A percentile compares a stretch with the other conserved stretches of the same genome.
Evolutionary conservation across 176 grass and related monocot genomes (phyloP).

Genomic region (Aegilops bicornis): DNA sequence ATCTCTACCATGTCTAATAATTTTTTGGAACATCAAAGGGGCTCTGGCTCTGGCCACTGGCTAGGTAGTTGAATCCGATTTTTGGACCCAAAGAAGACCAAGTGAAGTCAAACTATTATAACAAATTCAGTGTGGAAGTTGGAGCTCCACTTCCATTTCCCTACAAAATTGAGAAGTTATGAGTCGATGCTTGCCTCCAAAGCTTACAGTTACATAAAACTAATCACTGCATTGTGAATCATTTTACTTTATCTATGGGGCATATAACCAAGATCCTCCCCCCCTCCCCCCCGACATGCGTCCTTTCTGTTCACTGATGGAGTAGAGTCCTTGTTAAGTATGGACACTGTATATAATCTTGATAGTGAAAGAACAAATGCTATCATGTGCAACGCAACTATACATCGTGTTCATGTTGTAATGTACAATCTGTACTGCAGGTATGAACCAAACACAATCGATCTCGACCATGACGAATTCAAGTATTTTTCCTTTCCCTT

Average conservation of each 20-base stretch:
- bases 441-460: conserved; percentile 98
- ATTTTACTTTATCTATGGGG: not conserved
- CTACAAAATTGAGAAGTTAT: conserved; percentile 1
- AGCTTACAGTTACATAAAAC: not conserved
- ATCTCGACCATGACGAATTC: conserved; percentile 86
- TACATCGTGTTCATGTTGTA: not conserved
- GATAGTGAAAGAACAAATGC: not conserved
- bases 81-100: conserved; percentile 1
- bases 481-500: conserved; percentile 65
- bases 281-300: too few species aligned
- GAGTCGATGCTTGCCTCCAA: not conserved
- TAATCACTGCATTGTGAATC: not conserved
- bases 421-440: conserved; percentile 49
- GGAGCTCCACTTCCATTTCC: not conserved
- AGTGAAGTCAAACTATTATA: conserved; percentile 11
- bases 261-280: not conserved
- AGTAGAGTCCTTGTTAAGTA: not conserved
- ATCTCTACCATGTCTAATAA: conserved; percentile 27
- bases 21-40: not conserved
- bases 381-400: conserved; percentile 11
- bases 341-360: not conserved
- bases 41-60: not conserved
- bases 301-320: not conserved
- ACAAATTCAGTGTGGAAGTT: conserved; percentile 22
- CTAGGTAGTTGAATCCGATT: conserved; percentile 12